Conservation (phyloP, 2,329 filamentous ascomycete species). For the Sporothrix pseudoabietina region DNA sequence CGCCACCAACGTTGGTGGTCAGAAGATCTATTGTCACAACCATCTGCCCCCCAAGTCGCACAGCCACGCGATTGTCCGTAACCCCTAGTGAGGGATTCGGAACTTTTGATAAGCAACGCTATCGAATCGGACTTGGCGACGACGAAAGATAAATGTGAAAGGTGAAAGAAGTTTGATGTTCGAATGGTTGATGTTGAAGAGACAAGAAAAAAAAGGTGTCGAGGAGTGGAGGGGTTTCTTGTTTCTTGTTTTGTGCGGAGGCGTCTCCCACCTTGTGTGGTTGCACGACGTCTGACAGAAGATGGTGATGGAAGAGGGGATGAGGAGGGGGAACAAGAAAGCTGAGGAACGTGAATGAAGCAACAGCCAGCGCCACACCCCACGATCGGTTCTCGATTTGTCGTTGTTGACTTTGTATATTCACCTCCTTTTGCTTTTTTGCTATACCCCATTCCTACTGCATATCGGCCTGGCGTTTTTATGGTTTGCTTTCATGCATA, state of each 20-base stretch:
- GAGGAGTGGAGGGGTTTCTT: not conserved
- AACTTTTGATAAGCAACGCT: not conserved
- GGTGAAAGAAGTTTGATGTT: not conserved
- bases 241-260: not conserved
- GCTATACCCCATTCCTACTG: not conserved
- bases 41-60: conserved; percentile 55
- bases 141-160: not conserved
- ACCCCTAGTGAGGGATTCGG: not conserved
- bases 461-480: conserved; percentile 15
- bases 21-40: conserved; percentile 62
- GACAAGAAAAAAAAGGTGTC: not conserved
- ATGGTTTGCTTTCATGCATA: not conserved
- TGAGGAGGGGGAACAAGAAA: not conserved
- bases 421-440: not conserved
- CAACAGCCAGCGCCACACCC: not conserved
- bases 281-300: conserved; percentile 4
- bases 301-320: conserved; percentile 3
- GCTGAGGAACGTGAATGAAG: not conserved
- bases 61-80: conserved; percentile 27
- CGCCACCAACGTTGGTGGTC: conserved; percentile 46
- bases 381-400: not conserved
- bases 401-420: not conserved
- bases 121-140: not conserved
- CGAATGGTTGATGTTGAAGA: not conserved
- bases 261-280: not conserved